These are phyloP conservation scores for Sclerotinia nivalis DNA, from an alignment of 2,329 filamentous ascomycete genomes.

Conservation along the genomic window DNA sequence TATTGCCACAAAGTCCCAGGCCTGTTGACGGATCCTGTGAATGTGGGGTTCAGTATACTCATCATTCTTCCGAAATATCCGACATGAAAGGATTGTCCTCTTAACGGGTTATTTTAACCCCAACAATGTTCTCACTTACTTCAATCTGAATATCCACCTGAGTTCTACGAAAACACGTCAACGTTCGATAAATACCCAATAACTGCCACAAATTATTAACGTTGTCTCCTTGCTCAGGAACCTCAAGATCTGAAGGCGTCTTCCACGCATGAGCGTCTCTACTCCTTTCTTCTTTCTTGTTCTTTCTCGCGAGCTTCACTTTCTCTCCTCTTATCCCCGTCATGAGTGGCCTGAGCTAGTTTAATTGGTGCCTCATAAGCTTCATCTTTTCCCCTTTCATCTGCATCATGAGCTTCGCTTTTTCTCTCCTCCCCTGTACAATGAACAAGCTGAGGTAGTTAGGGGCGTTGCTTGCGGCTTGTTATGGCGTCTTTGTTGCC, in stretches of 20 bases:
- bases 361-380: not conserved
- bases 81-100: not conserved
- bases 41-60: too few relatives aligned
- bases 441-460: not conserved
- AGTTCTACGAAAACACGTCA: not conserved
- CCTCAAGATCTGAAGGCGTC: not conserved
- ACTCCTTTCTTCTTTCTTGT: not conserved
- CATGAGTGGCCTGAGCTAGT: not conserved
- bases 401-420: not conserved
- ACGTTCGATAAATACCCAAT: not conserved
- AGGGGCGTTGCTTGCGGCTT: not conserved
- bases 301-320: not conserved
- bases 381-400: not conserved
- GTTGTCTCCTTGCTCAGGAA: not conserved
- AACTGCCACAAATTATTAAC: not conserved
- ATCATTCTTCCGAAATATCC: not conserved
- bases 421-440: too few relatives aligned
- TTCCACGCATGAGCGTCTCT: not conserved
- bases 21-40: not conserved
- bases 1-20: not conserved
- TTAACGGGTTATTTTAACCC: too few relatives aligned
- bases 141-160: not conserved
- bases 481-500: not conserved
- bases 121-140: not conserved
- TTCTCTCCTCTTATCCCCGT: not conserved